phyloP scores from a whole-genome alignment of 306 rosid genomes.

The Castanopsis chinensis region DNA sequence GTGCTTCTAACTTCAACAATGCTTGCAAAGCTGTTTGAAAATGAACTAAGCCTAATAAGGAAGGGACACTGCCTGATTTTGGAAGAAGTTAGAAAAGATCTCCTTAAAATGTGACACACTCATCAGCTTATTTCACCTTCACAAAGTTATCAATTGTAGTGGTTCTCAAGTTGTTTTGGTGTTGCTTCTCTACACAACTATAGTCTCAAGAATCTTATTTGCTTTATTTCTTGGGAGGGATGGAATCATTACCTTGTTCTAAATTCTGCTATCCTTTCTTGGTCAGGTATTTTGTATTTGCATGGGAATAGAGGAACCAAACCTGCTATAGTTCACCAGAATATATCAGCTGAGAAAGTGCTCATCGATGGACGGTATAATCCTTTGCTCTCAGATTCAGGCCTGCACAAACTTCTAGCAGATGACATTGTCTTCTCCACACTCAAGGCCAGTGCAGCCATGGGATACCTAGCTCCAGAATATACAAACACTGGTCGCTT shows the following conservation, averaged over 20 bases:
- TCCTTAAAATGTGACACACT: background rate
- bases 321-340: constrained; percentile 59
- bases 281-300: constrained; percentile 68
- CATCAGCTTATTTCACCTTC: background rate
- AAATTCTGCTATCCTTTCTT: background rate
- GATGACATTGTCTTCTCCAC: constrained; percentile 71
- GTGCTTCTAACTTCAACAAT: background rate
- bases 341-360: constrained; percentile 69
- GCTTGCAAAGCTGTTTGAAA: background rate
- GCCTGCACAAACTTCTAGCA: constrained; percentile 82
- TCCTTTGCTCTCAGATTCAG: constrained; percentile 65
- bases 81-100: background rate
- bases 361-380: constrained; percentile 59
- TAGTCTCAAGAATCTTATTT: background rate
- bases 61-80: background rate
- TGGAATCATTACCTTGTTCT: background rate
- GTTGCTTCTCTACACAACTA: background rate
- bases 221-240: background rate
- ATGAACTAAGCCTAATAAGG: background rate
- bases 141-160: background rate
- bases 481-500: constrained; percentile 66
- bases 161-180: background rate
- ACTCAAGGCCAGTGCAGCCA: constrained; percentile 85
- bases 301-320: constrained; percentile 53
- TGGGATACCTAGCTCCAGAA: constrained; percentile 88